Evolutionary conservation across 169 alveolate species (phyloP), one percentile per base, ranked within the genome.

Genomic region (Eimeria falciformis): DNA sequence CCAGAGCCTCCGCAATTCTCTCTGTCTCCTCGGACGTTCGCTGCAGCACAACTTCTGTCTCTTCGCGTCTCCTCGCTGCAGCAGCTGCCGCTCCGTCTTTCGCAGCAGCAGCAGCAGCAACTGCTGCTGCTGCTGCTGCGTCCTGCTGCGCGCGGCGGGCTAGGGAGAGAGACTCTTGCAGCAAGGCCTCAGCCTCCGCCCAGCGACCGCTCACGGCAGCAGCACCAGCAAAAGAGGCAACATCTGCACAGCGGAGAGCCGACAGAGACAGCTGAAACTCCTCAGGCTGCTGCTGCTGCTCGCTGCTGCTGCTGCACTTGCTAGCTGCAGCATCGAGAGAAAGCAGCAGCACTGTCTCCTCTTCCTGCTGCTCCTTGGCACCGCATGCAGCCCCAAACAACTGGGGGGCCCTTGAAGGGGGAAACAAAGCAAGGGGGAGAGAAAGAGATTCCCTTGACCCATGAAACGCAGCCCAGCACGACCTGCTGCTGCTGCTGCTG

Each of bases 71-170:
- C 23, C 29, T 56, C 23, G 56, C 82, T 40, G 82, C 56, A 37
- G 82, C 82, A 11, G 11, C 45, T 29, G 46, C 78, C 17, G 73
- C 73, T n/a, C n/a, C n/a, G n/a, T n/a, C n/a, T n/a, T n/a, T n/a
- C n/a, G n/a, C n/a, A n/a, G n/a, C n/a, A n/a, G n/a, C n/a, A n/a
- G n/a, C n/a, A n/a, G n/a, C n/a, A n/a, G n/a, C n/a, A n/a, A n/a
- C n/a, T 23, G 79, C 79, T 66, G 78, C 78, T 66, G 78, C 78
- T 66, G 78, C 78, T 66, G 78, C 78, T 77, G 86, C 86, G n/a
- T 53, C 86, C 33, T 47, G 58, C 47, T 47, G 37, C 43, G 86
- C 68, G 50, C 86, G 45, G 27, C 69, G 86, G 11, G 68, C 69
- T 55, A 77, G 9, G 27, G 68, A 45, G 40, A 77, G 86, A 5